Evolutionary conservation across 2,329 filamentous ascomycete species (phyloP).

Genomic region (Sarocladium strictum): DNA sequence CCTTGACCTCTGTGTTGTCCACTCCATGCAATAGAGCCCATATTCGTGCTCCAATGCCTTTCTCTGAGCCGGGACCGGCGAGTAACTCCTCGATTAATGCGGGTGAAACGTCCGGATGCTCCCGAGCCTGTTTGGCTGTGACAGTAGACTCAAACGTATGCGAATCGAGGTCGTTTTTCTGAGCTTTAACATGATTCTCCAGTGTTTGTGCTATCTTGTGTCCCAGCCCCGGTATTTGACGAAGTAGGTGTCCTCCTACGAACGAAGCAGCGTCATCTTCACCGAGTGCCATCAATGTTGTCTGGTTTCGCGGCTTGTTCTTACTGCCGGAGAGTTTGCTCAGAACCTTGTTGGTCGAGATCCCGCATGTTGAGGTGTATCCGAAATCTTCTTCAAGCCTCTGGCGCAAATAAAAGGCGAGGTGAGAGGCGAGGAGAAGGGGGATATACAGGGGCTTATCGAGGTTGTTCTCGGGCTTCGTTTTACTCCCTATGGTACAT

Average conservation of each 20-base stretch:
- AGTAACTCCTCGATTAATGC: conserved; percentile 63
- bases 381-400: conserved; percentile 70
- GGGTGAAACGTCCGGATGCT: conserved; percentile 56
- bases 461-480: conserved; percentile 16
- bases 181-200: conserved; percentile 47
- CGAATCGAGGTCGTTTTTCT: conserved; percentile 25
- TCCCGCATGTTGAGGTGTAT: conserved; percentile 82
- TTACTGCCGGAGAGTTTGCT: conserved; percentile 78
- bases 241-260: conserved; percentile 68
- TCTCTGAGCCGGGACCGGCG: conserved; percentile 61
- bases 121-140: conserved; percentile 60
- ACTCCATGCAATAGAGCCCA: conserved; percentile 80
- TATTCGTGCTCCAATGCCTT: conserved; percentile 63
- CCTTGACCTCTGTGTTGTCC: conserved; percentile 67
- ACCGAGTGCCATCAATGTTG: conserved; percentile 67
- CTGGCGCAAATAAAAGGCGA: conserved; percentile 67
- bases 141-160: conserved; percentile 40
- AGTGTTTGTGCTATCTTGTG: conserved; percentile 51
- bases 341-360: conserved; percentile 81
- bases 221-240: conserved; percentile 80
- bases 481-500: conserved; percentile 35
- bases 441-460: conserved; percentile 45
- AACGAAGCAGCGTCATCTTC: conserved; percentile 55
- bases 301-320: conserved; percentile 85
- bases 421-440: conserved; percentile 71